A percentile compares a stretch with the other conserved stretches of the same genome.
These are phyloP conservation scores for Rhodotorula sp. DNA, from an alignment of 1,284 basidiomycete species.

Conservation along the genomic window DNA sequence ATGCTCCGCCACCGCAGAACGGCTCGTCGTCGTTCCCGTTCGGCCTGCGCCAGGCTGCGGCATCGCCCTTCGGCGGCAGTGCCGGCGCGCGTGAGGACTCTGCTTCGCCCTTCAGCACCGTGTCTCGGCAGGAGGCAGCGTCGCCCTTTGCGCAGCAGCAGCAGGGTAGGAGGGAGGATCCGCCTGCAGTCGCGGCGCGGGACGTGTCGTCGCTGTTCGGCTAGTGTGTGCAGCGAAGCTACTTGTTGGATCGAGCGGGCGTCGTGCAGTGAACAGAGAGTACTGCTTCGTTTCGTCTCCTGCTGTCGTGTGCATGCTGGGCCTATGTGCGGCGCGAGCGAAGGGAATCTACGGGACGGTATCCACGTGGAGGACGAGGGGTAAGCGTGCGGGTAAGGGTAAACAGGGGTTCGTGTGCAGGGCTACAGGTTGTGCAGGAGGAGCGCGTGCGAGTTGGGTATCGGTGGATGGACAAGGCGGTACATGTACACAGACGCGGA, in stretches of 20 bases:
- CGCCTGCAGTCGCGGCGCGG: neutral
- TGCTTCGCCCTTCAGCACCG: neutral
- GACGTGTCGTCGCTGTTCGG: conserved; percentile 13
- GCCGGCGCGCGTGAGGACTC: neutral
- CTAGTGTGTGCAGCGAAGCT: neutral
- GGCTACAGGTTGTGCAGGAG: neutral
- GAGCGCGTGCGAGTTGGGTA: neutral
- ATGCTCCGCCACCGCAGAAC: too few species aligned
- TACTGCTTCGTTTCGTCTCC: neutral
- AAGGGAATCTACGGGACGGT: neutral
- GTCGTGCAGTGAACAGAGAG: neutral
- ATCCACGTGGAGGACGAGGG: neutral
- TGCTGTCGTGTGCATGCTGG: neutral
- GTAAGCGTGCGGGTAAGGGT: too few species aligned
- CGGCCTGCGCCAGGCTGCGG: neutral
- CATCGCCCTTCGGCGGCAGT: neutral
- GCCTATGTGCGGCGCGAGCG: neutral
- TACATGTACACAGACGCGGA: neutral
- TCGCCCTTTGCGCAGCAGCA: neutral
- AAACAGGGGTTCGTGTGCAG: neutral
- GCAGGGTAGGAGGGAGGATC: neutral
- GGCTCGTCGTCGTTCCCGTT: neutral
- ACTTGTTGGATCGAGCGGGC: too few species aligned
- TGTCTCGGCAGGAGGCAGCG: neutral
- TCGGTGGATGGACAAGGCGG: neutral